Percentiles rank a stretch among this genome's conserved stretches.
Evolutionary conservation across 2,329 filamentous ascomycete species (phyloP).

Genomic region (Diaporthe destruens): DNA sequence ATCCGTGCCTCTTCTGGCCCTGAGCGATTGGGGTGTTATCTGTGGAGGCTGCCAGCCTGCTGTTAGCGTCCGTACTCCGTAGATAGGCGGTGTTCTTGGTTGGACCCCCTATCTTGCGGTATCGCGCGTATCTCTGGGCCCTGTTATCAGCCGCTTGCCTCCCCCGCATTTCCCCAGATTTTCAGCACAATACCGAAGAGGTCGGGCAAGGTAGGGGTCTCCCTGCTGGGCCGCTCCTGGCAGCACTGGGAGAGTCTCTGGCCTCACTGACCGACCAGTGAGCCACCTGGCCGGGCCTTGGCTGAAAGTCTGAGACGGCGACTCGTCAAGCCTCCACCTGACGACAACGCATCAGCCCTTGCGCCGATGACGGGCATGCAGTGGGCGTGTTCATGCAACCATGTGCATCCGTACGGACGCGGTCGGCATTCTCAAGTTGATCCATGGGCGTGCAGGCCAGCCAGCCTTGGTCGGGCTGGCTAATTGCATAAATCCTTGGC

Average conservation of each 20-base stretch:
- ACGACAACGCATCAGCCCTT: slow-evolving; percentile 4
- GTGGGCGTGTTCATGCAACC: neutral
- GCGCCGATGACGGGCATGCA: neutral
- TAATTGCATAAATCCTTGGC: neutral
- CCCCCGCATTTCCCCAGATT: slow-evolving; percentile 32
- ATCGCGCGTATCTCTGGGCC: neutral
- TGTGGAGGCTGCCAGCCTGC: neutral
- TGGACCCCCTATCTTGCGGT: slow-evolving; percentile 4
- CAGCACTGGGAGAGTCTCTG: neutral
- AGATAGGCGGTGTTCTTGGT: slow-evolving; percentile 22
- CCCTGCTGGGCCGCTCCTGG: neutral
- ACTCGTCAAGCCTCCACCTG: slow-evolving; percentile 10
- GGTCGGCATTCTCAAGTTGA: neutral
- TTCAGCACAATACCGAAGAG: neutral
- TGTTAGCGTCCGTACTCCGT: no score
- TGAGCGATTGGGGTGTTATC: slow-evolving; percentile 7
- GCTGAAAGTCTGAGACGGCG: slow-evolving; percentile 20
- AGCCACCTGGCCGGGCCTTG: neutral
- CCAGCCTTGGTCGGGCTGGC: neutral
- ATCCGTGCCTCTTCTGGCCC: neutral
- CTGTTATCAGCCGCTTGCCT: slow-evolving; percentile 5
- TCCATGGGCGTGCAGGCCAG: neutral
- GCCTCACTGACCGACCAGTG: neutral
- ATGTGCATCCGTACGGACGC: neutral
- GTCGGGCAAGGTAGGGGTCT: neutral